Conservation (phyloP, 2,329 filamentous ascomycete species). For the Triangularia verruculosa region DNA sequence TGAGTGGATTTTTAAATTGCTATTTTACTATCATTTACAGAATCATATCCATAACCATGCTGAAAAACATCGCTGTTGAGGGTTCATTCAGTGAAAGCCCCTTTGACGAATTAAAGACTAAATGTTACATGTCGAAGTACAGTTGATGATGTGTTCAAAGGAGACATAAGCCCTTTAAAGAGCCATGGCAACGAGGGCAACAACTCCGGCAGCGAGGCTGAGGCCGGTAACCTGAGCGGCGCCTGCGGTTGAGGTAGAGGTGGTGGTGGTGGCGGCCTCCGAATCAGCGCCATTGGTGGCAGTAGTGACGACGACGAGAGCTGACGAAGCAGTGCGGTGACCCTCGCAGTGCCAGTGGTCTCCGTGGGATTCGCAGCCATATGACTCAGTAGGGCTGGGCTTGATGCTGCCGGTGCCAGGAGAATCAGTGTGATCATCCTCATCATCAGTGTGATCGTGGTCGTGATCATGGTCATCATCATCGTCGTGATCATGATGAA, state of each 20-base stretch:
- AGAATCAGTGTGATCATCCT: conserved; percentile 14
- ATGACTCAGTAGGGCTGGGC: conserved; percentile 26
- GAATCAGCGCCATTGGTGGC: not conserved
- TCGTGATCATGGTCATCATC: conserved; percentile 12
- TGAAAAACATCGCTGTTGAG: not conserved
- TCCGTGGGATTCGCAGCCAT: conserved; percentile 25
- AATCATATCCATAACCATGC: too few relatives aligned
- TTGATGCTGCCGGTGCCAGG: conserved; percentile 16
- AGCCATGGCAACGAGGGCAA: conserved; percentile 17
- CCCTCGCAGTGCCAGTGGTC: conserved; percentile 28
- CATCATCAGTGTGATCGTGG: conserved; percentile 9
- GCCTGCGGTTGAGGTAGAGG: conserved; percentile 10
- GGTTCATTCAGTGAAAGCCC: not conserved
- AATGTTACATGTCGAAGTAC: not conserved
- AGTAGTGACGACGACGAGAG: not conserved
- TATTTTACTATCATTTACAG: too few relatives aligned
- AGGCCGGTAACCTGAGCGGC: conserved; percentile 16
- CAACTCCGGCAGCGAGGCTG: conserved; percentile 14
- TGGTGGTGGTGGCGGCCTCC: not conserved
- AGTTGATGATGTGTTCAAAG: not conserved
- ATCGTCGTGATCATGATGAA: conserved; percentile 11
- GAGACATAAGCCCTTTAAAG: conserved; percentile 6
- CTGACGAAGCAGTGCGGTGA: conserved; percentile 8
- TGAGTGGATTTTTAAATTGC: too few relatives aligned
- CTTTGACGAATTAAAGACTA: not conserved